Conservation (phyloP, 2,329 filamentous ascomycete species). For the Paramyrothecium sp. region DNA sequence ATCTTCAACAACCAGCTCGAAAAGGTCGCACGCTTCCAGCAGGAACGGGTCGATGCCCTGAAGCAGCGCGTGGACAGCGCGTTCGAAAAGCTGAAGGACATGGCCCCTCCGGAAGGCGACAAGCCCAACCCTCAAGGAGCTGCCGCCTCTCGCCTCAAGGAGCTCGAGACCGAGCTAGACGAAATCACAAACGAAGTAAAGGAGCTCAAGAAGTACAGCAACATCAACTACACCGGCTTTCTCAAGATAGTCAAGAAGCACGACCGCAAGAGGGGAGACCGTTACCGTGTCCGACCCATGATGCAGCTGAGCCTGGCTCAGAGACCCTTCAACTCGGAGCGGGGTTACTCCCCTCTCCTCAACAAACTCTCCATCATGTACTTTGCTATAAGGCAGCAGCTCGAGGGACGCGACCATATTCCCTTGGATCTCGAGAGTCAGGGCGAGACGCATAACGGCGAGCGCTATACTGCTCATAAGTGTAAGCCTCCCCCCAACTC, state of each 20-base stretch:
- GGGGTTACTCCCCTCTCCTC: slow-evolving; percentile 82
- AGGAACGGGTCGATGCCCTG: slow-evolving; percentile 64
- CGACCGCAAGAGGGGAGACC: slow-evolving; percentile 83
- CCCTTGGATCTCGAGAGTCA: slow-evolving; percentile 49
- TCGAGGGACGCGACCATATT: slow-evolving; percentile 56
- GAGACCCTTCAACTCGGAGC: slow-evolving; percentile 89
- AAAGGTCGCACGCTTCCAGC: slow-evolving; percentile 89
- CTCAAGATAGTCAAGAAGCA: slow-evolving; percentile 99
- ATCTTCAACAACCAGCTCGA: slow-evolving; percentile 92
- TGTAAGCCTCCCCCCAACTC: slow-evolving; percentile 53
- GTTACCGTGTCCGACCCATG: slow-evolving; percentile 87
- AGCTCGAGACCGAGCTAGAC: slow-evolving; percentile 77
- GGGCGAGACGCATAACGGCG: slow-evolving; percentile 60
- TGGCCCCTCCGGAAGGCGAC: slow-evolving; percentile 63
- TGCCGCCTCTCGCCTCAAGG: slow-evolving; percentile 36
- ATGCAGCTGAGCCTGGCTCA: slow-evolving; percentile 87
- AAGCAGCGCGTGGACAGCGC: slow-evolving; percentile 52
- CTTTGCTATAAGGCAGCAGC: slow-evolving; percentile 83
- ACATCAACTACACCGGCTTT: slow-evolving; percentile 96
- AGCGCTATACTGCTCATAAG: slow-evolving; percentile 82
- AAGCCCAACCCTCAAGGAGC: slow-evolving; percentile 29
- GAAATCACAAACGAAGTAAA: slow-evolving; percentile 85
- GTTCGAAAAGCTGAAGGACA: slow-evolving; percentile 74
- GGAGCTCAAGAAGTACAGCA: slow-evolving; percentile 92
- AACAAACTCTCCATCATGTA: slow-evolving; percentile 95